These are phyloP conservation scores for Exutisphaerella laricina DNA, from an alignment of 2,329 filamentous ascomycete species.

Conservation along the genomic window DNA sequence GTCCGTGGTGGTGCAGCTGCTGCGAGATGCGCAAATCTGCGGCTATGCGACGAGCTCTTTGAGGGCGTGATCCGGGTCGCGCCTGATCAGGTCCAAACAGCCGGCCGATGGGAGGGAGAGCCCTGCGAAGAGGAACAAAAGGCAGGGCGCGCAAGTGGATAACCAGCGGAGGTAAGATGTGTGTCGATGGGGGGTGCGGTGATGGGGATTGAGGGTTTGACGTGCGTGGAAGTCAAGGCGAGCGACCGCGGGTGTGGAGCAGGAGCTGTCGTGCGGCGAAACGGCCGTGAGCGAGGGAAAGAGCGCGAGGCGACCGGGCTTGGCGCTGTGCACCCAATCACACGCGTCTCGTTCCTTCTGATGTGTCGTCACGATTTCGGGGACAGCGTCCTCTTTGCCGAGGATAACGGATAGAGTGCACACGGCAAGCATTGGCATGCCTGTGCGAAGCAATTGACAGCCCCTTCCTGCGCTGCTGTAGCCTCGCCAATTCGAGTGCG, in stretches of 20 bases:
- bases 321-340: background rate
- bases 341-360: background rate
- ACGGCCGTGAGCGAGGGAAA: too few species aligned
- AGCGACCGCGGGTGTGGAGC: too few species aligned
- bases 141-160: too few species aligned
- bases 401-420: background rate
- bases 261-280: background rate
- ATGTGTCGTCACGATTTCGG: background rate
- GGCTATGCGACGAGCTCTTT: conserved; percentile 6
- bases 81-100: conserved; percentile 1
- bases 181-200: background rate
- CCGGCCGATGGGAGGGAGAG: background rate
- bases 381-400: background rate
- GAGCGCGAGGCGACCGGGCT: too few species aligned
- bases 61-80: background rate
- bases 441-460: background rate
- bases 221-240: background rate
- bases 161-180: background rate
- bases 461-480: background rate
- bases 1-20: background rate
- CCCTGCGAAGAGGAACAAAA: too few species aligned
- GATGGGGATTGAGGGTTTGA: conserved; percentile 1
- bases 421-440: background rate
- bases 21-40: background rate
- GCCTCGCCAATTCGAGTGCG: conserved; percentile 12